Percentiles rank a stretch among this genome's conserved stretches.
Evolutionary conservation across 2,329 filamentous ascomycete species (phyloP).

Genomic region (Hypocrella siamensis): DNA sequence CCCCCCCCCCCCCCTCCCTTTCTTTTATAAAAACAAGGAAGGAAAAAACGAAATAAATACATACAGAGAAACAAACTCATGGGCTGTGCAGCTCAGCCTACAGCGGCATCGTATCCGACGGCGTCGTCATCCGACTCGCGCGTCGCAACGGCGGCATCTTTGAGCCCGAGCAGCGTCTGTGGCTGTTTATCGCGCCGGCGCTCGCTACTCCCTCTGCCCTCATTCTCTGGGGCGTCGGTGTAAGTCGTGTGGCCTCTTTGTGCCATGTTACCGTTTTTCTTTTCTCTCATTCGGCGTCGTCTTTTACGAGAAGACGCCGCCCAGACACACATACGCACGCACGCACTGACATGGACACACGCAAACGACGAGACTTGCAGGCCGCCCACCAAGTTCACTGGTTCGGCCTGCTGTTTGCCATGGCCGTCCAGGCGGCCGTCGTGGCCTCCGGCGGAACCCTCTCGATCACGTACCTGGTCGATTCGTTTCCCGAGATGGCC

Average conservation of each 20-base stretch:
- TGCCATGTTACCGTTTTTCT: neutral
- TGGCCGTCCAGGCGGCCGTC: conserved; percentile 18
- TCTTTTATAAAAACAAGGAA: too few species aligned
- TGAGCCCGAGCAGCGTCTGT: conserved; percentile 25
- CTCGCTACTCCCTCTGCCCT: conserved; percentile 13
- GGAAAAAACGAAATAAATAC: neutral
- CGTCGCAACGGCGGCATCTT: conserved; percentile 24
- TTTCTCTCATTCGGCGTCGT: too few species aligned
- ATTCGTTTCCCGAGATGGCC: conserved; percentile 23
- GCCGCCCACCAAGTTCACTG: conserved; percentile 21
- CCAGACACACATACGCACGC: too few species aligned
- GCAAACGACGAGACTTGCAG: too few species aligned
- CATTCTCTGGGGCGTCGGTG: conserved; percentile 18
- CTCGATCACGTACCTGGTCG: conserved; percentile 23
- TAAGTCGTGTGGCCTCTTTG: conserved; percentile 5
- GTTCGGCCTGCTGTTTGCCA: conserved; percentile 25
- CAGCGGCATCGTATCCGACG: conserved; percentile 11
- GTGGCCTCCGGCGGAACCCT: conserved; percentile 20
- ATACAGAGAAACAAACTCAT: too few species aligned
- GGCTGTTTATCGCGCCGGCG: conserved; percentile 18
- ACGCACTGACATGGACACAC: neutral
- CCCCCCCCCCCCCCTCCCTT: too few species aligned
- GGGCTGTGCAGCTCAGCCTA: conserved; percentile 5
- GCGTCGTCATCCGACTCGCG: conserved; percentile 20
- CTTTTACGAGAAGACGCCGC: too few species aligned